Evolutionary conservation across 2,329 filamentous ascomycete genomes (phyloP).

Genomic region (Onygenales sp.): DNA sequence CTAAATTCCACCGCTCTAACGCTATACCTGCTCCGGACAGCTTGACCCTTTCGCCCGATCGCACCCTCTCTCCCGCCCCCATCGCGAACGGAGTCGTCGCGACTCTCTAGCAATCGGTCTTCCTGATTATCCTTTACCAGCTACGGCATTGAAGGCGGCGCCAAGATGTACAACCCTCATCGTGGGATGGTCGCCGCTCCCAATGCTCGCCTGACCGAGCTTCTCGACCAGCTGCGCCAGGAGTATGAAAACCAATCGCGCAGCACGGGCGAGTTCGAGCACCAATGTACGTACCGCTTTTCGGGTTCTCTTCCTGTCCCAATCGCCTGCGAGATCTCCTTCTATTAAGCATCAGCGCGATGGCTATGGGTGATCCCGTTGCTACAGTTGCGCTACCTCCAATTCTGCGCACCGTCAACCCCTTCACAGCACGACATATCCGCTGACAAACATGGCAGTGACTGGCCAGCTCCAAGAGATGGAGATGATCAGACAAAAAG

Average conservation of each 20-base stretch:
- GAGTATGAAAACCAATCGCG: constrained; percentile 84
- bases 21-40: no score
- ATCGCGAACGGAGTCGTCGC: no score
- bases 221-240: constrained; percentile 79
- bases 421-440: no score
- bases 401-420: no score
- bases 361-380: no score
- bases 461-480: constrained; percentile 88
- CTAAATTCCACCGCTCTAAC: no score
- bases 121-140: background rate
- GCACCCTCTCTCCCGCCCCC: no score
- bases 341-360: background rate
- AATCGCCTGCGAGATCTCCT: background rate
- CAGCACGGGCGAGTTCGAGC: constrained; percentile 78
- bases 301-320: constrained; percentile 3
- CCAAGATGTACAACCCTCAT: constrained; percentile 74
- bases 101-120: no score
- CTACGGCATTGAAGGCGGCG: background rate
- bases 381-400: no score
- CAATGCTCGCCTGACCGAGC: constrained; percentile 70
- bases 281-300: constrained; percentile 64
- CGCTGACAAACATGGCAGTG: constrained; percentile 48
- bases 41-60: no score
- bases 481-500: constrained; percentile 85
- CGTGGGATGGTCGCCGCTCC: constrained; percentile 68